Evolutionary conservation across 78 protist species (phyloP), one percentile per base, ranked within the genome.

Genomic region (Monocercomonoides exilis): DNA sequence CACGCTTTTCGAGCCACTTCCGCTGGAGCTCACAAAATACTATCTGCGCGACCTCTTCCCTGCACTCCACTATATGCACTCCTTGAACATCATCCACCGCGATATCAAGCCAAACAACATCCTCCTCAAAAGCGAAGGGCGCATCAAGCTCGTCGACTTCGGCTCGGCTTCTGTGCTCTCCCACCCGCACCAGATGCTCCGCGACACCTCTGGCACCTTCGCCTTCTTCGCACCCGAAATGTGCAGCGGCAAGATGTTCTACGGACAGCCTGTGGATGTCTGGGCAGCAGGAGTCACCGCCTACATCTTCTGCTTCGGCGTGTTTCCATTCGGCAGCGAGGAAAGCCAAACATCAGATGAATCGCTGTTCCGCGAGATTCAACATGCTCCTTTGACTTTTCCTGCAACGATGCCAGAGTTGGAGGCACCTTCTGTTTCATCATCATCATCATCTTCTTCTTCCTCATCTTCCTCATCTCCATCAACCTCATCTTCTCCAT

Each of bases 151-250:
- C 11, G 11, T 21, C 21, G 70, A 54, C 70, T 54, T 54, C 21
- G 70, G 70, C 38, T 54, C 70, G 70, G 70, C 70, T 54, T 11
- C 38, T 29, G 11, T 54, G 21, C 11, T 54, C 70, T 21, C 21
- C 38, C 70, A 54, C 70, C 38, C 70, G 70, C 70, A 11, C 70
- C 70, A 90, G 29, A 0, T 1, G 1, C 41, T 92, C 36, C 5
- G 2, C n/a, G 29, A 36, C n/a, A 70, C 88, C 1, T 80, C 64
- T 0, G 96, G 96, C 11, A 90, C 92, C 29, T 91, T 94, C 1
- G 93, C 96, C 35, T 94, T 89, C 84, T 0, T 81, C 3, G 85
- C 94, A 3, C 96, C 96, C 33, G 96, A 94, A 85, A 41, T 80
- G 29, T 1, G 5, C 43, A 0, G 2, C 5, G 42, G 3, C 32